Percentiles rank a stretch among this genome's conserved stretches.
Conservation (phyloP, 2,329 filamentous ascomycete species). For the Claviceps purpurea region DNA sequence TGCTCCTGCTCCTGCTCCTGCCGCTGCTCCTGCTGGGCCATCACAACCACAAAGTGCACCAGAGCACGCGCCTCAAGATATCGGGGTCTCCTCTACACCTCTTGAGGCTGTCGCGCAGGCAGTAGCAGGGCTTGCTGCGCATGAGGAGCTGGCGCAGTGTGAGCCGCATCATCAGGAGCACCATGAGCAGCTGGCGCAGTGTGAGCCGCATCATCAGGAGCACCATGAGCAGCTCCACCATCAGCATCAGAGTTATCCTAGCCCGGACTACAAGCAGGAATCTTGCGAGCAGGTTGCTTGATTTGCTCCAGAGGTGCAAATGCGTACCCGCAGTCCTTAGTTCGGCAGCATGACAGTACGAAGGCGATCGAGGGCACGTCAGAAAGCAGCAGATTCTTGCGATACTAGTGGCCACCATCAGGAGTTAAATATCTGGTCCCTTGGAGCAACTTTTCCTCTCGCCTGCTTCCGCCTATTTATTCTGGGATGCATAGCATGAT, state of each 20-base stretch:
- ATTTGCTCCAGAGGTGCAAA: slow-evolving; percentile 39
- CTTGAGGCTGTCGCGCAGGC: slow-evolving; percentile 39
- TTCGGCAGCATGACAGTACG: slow-evolving; percentile 23
- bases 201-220: slow-evolving; percentile 19
- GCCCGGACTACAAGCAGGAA: slow-evolving; percentile 23
- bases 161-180: slow-evolving; percentile 18
- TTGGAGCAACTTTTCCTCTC: background rate
- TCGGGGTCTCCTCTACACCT: slow-evolving; percentile 22
- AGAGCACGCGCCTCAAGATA: slow-evolving; percentile 13
- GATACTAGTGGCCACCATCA: slow-evolving; percentile 2
- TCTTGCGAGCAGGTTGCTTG: slow-evolving; percentile 28
- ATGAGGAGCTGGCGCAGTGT: slow-evolving; percentile 22
- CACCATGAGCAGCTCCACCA: background rate
- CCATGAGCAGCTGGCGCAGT: slow-evolving; percentile 5
- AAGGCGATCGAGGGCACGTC: slow-evolving; percentile 20
- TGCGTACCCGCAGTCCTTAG: slow-evolving; percentile 19
- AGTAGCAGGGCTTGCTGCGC: slow-evolving; percentile 28
- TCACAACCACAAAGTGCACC: slow-evolving; percentile 13
- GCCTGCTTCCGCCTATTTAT: background rate
- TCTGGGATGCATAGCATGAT: too few species aligned
- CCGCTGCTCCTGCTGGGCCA: background rate
- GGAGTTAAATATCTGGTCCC: background rate
- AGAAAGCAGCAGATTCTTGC: slow-evolving; percentile 11
- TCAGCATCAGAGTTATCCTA: slow-evolving; percentile 11
- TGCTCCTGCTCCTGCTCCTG: background rate